A percentile compares a stretch with the other conserved stretches of the same genome.
Evolutionary conservation across 768 basidiomycete genomes (phyloP).

Genomic region (Lyophyllum shimeji): DNA sequence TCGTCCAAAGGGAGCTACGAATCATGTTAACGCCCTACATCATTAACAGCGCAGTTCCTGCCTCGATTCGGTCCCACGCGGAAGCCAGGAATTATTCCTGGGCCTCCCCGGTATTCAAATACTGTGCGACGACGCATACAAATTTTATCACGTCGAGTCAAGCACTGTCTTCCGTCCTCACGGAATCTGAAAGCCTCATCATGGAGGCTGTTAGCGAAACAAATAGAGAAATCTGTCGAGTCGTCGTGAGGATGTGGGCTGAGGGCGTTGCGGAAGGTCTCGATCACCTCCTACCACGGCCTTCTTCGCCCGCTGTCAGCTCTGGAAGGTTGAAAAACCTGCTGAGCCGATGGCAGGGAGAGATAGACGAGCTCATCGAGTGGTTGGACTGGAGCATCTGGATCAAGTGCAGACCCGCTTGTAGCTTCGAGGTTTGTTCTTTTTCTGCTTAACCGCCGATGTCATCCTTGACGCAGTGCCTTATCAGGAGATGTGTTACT

Average conservation of each 20-base stretch:
- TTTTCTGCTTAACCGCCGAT: constrained; percentile 3
- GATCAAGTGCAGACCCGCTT: constrained; percentile 46
- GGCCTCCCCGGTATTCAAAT: constrained; percentile 28
- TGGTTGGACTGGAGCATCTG: constrained; percentile 58
- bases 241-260: constrained; percentile 47
- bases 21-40: constrained; percentile 11
- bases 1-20: constrained; percentile 1
- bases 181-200: constrained; percentile 26
- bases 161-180: constrained; percentile 14
- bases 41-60: constrained; percentile 4
- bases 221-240: constrained; percentile 44
- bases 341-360: constrained; percentile 31
- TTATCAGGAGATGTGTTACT: constrained; percentile 40
- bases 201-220: constrained; percentile 32
- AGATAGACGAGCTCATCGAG: constrained; percentile 35
- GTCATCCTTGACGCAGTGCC: background rate
- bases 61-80: background rate
- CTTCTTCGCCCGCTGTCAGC: background rate
- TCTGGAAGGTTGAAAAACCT: constrained; percentile 4
- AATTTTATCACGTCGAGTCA: constrained; percentile 8
- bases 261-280: constrained; percentile 32
- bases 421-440: constrained; percentile 44
- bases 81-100: constrained; percentile 14
- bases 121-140: constrained; percentile 31
- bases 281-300: constrained; percentile 6